A percentile compares a stretch with the other conserved stretches of the same genome.
Evolutionary conservation across 371 early-diverging fungal species (phyloP).

Genomic region (Syncephalastrum monosporum): DNA sequence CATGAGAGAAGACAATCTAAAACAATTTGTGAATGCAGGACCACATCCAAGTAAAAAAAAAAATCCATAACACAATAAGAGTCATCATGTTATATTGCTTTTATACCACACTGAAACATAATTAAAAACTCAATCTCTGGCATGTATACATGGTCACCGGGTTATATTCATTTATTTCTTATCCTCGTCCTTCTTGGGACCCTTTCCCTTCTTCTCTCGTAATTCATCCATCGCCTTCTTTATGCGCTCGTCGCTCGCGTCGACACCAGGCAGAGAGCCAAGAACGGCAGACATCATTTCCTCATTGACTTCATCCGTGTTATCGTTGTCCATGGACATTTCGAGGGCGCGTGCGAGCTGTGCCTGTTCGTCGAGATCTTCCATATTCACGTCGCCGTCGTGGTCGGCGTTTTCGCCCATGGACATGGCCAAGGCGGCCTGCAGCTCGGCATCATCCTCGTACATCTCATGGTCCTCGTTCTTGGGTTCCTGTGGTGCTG

Average conservation of each 20-base stretch:
- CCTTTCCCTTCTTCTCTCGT: slow-evolving; percentile 47
- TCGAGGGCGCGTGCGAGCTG: slow-evolving; percentile 84
- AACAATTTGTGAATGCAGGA: too few species aligned
- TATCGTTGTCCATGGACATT: slow-evolving; percentile 76
- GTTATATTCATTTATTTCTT: slow-evolving; percentile 29
- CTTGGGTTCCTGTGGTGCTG: slow-evolving; percentile 34
- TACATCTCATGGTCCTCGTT: slow-evolving; percentile 29
- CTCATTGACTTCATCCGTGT: slow-evolving; percentile 34
- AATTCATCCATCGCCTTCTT: slow-evolving; percentile 66
- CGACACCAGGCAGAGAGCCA: slow-evolving; percentile 83
- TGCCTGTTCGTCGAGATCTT: slow-evolving; percentile 84
- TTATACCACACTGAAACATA: too few species aligned
- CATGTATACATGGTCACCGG: too few species aligned
- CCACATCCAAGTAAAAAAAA: too few species aligned
- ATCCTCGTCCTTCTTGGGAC: slow-evolving; percentile 43
- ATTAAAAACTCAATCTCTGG: too few species aligned
- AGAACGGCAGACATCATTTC: slow-evolving; percentile 70
- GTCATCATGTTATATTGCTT: too few species aligned
- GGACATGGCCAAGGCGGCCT: slow-evolving; percentile 65
- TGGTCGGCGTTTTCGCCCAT: slow-evolving; percentile 41
- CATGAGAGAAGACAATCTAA: too few species aligned
- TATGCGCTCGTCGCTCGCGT: slow-evolving; percentile 86
- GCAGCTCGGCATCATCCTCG: slow-evolving; percentile 42
- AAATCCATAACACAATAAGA: too few species aligned
- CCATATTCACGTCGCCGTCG: slow-evolving; percentile 68